Percentiles rank a stretch among this genome's conserved stretches.
Conservation (phyloP, 2,329 filamentous ascomycete genomes). For the Stagonosporopsis tanaceti region DNA sequence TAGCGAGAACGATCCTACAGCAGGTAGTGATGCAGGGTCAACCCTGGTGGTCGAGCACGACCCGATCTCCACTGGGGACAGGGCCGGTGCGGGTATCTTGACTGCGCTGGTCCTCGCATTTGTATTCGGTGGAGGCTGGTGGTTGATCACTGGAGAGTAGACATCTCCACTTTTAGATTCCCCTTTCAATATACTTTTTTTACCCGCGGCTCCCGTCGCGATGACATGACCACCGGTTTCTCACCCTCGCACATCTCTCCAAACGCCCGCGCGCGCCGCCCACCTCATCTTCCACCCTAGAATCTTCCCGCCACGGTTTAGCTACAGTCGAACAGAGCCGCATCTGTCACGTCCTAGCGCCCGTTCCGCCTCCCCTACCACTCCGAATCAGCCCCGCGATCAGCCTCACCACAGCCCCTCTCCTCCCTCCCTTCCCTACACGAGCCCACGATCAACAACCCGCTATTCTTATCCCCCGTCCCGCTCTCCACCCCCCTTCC, state of each 20-base stretch:
- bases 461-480: neutral
- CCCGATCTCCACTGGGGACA: constrained; percentile 65
- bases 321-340: neutral
- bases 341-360: neutral
- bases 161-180: neutral
- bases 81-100: constrained; percentile 70
- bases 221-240: neutral
- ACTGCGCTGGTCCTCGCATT: constrained; percentile 65
- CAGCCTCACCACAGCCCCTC: neutral
- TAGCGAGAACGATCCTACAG: constrained; percentile 55
- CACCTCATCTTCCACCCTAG: neutral
- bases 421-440: neutral
- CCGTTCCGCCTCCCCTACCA: too few relatives aligned
- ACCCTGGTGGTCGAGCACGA: constrained; percentile 32
- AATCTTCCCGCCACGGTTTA: neutral
- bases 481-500: too few relatives aligned
- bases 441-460: neutral
- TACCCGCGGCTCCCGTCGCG: neutral
- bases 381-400: neutral
- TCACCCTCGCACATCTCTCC: neutral
- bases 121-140: constrained; percentile 62
- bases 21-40: constrained; percentile 41
- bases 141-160: constrained; percentile 52
- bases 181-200: neutral
- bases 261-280: neutral